Base-by-base conservation (phyloP, 2,329 filamentous ascomycete genomes). In the Exophiala alcalophila region DNA sequence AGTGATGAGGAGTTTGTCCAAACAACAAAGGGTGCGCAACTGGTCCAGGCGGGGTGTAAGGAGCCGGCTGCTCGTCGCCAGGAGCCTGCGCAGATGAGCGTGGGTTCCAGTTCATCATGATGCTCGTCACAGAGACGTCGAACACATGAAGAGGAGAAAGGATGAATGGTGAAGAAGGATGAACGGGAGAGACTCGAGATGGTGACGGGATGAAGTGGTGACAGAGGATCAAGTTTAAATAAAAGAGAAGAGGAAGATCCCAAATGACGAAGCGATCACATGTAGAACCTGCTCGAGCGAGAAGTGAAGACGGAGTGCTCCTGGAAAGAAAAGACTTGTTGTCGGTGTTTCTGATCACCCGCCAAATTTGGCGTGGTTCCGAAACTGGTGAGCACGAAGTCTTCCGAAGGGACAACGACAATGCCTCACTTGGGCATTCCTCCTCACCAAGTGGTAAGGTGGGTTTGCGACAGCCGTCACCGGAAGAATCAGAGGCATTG, bases 351-450 rank as follows among this genome's bases (percentile, higher is more conserved):
- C 33, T 16, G 8, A 25, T 29, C 5, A 24, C 28, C 29, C 37
- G 46, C 41, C n/a, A 45, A 29, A 30, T 34, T 8, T 12, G 19
- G 40, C 32, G 36, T 27, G 21, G 19, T 20, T 12, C 28, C 21
- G 32, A 40, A 42, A 15, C 10, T 6, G 18, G 46, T 38, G 31
- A 39, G 15, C 31, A 12, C 20, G 16, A 12, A 18, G 4, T 20
- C 18, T 30, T 33, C 27, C 20, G 15, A n/a, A 6, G 14, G 9
- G 15, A 19, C 28, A 25, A 24, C 4, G 19, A 30, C 21, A 28
- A 16, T 23, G 40, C 30, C 34, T 47, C 44, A 47, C 39, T 31
- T 43, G 5, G 25, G 15, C 16, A 18, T 40, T 29, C 23, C 5
- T 6, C 28, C 21, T 26, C 23, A 32, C 23, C n/a, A 21, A 34